Percentiles rank a stretch among this genome's conserved stretches.
These are phyloP conservation scores for Phytophthora boehmeriae DNA, from an alignment of 352 stramenopile species.

Conservation along the genomic window DNA sequence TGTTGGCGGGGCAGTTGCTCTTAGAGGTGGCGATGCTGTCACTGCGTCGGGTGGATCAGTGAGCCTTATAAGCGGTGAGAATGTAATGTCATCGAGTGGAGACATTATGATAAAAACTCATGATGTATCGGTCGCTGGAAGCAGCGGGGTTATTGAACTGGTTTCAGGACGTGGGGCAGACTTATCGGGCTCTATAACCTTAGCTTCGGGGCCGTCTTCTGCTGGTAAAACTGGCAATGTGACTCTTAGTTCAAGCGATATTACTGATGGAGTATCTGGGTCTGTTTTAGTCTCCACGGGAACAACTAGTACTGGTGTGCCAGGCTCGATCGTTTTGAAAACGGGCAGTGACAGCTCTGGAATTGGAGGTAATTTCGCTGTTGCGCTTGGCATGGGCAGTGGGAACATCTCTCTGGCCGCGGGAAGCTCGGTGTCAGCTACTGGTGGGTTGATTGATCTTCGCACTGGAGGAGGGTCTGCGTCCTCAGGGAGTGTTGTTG, in stretches of 20 bases:
- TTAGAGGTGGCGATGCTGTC: slow-evolving; percentile 46
- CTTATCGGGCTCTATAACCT: slow-evolving; percentile 27
- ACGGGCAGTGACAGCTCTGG: slow-evolving; percentile 36
- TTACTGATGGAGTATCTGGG: slow-evolving; percentile 29
- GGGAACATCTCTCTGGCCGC: slow-evolving; percentile 30
- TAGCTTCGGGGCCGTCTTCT: slow-evolving; percentile 32
- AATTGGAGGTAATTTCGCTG: slow-evolving; percentile 31
- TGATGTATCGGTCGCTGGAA: slow-evolving; percentile 32
- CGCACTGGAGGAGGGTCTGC: slow-evolving; percentile 16
- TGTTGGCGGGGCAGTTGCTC: slow-evolving; percentile 44
- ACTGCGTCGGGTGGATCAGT: slow-evolving; percentile 53
- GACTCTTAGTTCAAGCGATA: slow-evolving; percentile 31
- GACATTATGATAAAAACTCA: slow-evolving; percentile 44
- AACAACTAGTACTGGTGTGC: slow-evolving; percentile 16
- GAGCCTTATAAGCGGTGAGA: slow-evolving; percentile 49
- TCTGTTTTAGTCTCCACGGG: slow-evolving; percentile 35
- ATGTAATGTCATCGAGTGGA: slow-evolving; percentile 53
- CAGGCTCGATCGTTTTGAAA: slow-evolving; percentile 34
- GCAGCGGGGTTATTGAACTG: slow-evolving; percentile 41
- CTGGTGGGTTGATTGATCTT: slow-evolving; percentile 25
- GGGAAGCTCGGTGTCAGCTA: slow-evolving; percentile 20
- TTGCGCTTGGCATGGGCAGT: slow-evolving; percentile 32
- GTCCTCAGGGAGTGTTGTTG: slow-evolving; percentile 30
- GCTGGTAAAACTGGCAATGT: slow-evolving; percentile 36
- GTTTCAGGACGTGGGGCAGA: slow-evolving; percentile 30